Conservation (phyloP, 768 basidiomycete genomes). For the Glaciozyma antarctica region DNA sequence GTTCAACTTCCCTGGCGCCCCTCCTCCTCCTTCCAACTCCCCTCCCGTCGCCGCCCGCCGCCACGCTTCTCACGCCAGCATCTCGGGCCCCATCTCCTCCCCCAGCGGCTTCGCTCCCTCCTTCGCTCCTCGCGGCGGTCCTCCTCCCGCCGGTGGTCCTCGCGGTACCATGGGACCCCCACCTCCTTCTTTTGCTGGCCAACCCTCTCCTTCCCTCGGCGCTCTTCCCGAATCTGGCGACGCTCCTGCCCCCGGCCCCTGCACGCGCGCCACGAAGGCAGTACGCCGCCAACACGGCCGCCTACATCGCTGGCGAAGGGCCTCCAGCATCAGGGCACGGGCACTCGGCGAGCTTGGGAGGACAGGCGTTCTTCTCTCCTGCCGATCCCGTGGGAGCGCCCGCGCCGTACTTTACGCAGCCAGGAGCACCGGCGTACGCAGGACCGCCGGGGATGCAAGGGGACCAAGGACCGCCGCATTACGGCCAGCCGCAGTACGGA, state of each 20-base stretch:
- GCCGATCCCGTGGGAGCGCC: not conserved
- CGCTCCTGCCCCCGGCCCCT: not conserved
- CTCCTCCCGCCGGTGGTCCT: conserved; percentile 6
- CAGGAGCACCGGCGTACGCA: conserved; percentile 4
- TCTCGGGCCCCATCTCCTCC: conserved; percentile 30
- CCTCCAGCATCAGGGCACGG: conserved; percentile 10
- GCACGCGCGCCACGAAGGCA: conserved; percentile 5
- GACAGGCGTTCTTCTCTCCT: conserved; percentile 23
- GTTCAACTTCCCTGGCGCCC: conserved; percentile 40
- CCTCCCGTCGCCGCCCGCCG: conserved; percentile 22
- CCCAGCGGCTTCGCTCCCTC: conserved; percentile 6
- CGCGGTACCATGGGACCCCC: not conserved
- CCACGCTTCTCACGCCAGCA: conserved; percentile 28
- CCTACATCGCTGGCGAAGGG: conserved; percentile 23
- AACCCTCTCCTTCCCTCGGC: not conserved
- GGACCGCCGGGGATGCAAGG: not conserved
- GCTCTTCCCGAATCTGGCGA: not conserved
- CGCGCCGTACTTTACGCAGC: conserved; percentile 10
- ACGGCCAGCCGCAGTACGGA: conserved; percentile 9
- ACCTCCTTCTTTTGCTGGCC: not conserved
- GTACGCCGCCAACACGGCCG: conserved; percentile 26
- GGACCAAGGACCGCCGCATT: conserved; percentile 3
- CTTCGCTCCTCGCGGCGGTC: conserved; percentile 3
- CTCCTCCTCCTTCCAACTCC: conserved; percentile 31
- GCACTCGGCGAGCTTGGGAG: conserved; percentile 11